phyloP scores from a whole-genome alignment of 352 stramenopile species.

The Globisporangium radiosum region DNA sequence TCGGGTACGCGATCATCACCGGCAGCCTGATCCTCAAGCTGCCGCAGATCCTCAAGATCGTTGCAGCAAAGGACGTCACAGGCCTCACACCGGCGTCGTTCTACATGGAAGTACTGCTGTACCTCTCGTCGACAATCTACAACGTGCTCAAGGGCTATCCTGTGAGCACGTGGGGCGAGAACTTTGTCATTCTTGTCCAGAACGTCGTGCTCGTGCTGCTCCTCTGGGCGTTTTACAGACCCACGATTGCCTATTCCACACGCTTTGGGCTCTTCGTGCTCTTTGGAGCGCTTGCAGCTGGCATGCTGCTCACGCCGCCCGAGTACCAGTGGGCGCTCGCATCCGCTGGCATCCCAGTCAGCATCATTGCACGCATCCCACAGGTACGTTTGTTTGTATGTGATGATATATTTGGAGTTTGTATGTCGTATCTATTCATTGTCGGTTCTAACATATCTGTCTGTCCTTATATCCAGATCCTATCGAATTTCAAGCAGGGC shows the following conservation, averaged over 20 bases:
- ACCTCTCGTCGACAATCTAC: conserved; percentile 77
- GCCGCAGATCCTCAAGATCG: conserved; percentile 87
- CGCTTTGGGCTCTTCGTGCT: conserved; percentile 38
- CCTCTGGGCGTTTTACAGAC: conserved; percentile 63
- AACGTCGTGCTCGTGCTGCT: conserved; percentile 81
- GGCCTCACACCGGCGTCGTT: conserved; percentile 81
- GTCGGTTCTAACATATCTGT: conserved; percentile 4
- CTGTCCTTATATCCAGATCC: conserved; percentile 29
- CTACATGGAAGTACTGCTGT: conserved; percentile 86
- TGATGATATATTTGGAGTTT: conserved; percentile 1
- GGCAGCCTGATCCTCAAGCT: conserved; percentile 84
- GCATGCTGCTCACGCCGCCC: conserved; percentile 57
- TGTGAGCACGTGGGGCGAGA: conserved; percentile 83
- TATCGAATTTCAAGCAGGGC: conserved; percentile 86
- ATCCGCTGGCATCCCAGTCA: conserved; percentile 69
- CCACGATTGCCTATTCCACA: conserved; percentile 43
- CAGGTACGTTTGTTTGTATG: conserved; percentile 33
- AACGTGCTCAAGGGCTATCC: conserved; percentile 81
- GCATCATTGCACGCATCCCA: conserved; percentile 71
- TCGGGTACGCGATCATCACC: conserved; percentile 86
- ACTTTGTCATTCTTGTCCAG: conserved; percentile 79
- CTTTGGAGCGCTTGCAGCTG: conserved; percentile 39
- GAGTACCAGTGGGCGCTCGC: conserved; percentile 74
- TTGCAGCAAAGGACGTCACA: conserved; percentile 72
- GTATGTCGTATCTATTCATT: background rate